phyloP scores from a whole-genome alignment of 1,139 yeast genomes.

The Meyerozyma carpophila region DNA sequence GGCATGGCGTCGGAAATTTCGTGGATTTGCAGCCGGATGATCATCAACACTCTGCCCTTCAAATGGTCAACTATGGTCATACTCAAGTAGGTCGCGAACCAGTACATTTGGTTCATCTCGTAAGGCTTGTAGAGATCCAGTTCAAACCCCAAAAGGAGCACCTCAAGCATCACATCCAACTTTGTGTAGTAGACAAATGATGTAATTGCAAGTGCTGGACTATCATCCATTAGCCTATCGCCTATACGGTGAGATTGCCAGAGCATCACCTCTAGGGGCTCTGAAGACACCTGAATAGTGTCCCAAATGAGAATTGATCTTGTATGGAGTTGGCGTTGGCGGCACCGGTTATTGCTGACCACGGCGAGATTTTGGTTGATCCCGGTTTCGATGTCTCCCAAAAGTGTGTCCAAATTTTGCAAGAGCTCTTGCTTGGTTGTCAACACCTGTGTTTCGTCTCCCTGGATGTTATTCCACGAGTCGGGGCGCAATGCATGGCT shows the following conservation, averaged over 20 bases:
- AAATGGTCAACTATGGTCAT: constrained; percentile 47
- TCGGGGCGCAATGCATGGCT: constrained; percentile 18
- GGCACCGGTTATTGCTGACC: constrained; percentile 68
- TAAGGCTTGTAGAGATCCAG: constrained; percentile 67
- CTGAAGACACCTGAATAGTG: constrained; percentile 67
- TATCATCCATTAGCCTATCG: constrained; percentile 22
- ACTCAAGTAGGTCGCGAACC: constrained; percentile 57
- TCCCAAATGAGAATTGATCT: constrained; percentile 66
- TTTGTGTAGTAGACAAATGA: constrained; percentile 67
- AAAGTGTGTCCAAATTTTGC: constrained; percentile 10
- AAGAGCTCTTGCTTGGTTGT: constrained; percentile 9
- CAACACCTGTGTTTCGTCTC: constrained; percentile 7
- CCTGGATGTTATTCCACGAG: constrained; percentile 19
- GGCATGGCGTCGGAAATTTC: constrained; percentile 28
- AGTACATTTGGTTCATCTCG: constrained; percentile 65
- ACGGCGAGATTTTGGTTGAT: constrained; percentile 53
- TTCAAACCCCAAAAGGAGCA: constrained; percentile 71
- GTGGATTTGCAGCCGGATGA: constrained; percentile 31
- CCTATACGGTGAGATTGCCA: constrained; percentile 27
- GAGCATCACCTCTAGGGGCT: constrained; percentile 44
- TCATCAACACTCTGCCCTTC: constrained; percentile 34
- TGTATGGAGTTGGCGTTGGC: constrained; percentile 70
- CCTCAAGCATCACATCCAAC: constrained; percentile 63
- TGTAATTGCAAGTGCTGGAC: constrained; percentile 47
- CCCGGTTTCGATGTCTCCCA: constrained; percentile 39